A percentile compares a stretch with the other conserved stretches of the same genome.
phyloP scores from a whole-genome alignment of 192 early-diverging fungal species.

The Gaertneriomyces sp. region DNA sequence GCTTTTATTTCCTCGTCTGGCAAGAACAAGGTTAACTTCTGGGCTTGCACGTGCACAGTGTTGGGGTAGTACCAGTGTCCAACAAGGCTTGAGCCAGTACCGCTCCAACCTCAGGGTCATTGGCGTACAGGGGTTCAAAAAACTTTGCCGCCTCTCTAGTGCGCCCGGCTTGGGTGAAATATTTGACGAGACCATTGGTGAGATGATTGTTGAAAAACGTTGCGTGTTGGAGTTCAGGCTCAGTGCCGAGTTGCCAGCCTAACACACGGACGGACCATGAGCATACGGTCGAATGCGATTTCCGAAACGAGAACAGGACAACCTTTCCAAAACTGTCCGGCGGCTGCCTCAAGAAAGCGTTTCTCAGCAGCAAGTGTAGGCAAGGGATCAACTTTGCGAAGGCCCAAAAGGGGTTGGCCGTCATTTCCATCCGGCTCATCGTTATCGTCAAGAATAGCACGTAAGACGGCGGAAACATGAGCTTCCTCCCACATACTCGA shows the following conservation, averaged over 20 bases:
- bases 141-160: constrained; percentile 75
- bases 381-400: constrained; percentile 87
- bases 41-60: too few species aligned
- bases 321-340: constrained; percentile 82
- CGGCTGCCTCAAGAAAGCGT: constrained; percentile 78
- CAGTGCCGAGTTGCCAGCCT: constrained; percentile 91
- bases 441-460: constrained; percentile 87
- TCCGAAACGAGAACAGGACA: background rate
- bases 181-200: constrained; percentile 82
- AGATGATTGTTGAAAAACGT: constrained; percentile 86
- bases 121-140: constrained; percentile 71
- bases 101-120: constrained; percentile 87
- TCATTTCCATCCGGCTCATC: constrained; percentile 67
- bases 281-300: background rate
- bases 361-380: constrained; percentile 68
- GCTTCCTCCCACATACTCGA: constrained; percentile 88
- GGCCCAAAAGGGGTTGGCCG: constrained; percentile 80
- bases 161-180: constrained; percentile 82
- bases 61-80: constrained; percentile 34
- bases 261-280: background rate
- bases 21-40: background rate
- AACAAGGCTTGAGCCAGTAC: constrained; percentile 76
- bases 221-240: constrained; percentile 91
- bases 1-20: constrained; percentile 91
- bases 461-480: constrained; percentile 79